Percentiles rank a stretch among this genome's conserved stretches.
These are phyloP conservation scores for Amphichorda felina DNA, from an alignment of 2,329 filamentous ascomycete genomes.

Conservation along the genomic window DNA sequence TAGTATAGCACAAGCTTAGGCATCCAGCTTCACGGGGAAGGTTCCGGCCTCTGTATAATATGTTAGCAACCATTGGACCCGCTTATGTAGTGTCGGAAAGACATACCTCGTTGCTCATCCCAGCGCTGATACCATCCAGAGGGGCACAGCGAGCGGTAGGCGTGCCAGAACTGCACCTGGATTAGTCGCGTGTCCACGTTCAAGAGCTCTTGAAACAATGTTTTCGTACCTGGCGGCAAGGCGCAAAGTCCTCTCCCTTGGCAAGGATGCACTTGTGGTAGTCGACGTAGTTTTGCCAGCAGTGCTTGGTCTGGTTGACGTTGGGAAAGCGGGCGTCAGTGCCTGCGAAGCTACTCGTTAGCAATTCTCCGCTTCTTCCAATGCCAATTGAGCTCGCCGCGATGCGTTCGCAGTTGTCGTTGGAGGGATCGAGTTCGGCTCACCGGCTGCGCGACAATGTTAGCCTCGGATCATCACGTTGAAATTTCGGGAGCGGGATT, in stretches of 20 bases:
- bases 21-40: slow-evolving; percentile 55
- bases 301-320: slow-evolving; percentile 98
- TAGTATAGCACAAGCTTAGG: slow-evolving; percentile 25
- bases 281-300: slow-evolving; percentile 99
- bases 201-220: neutral
- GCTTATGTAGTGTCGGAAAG: neutral
- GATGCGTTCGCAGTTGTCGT: slow-evolving; percentile 6
- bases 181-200: neutral
- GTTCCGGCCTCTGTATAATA: slow-evolving; percentile 49
- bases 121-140: slow-evolving; percentile 88
- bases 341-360: slow-evolving; percentile 39
- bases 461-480: slow-evolving; percentile 27
- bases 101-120: slow-evolving; percentile 91
- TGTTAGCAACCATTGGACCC: slow-evolving; percentile 13
- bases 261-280: slow-evolving; percentile 99
- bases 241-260: slow-evolving; percentile 97
- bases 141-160: slow-evolving; percentile 95
- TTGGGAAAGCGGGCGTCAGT: slow-evolving; percentile 99
- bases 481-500: slow-evolving; percentile 17
- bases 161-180: slow-evolving; percentile 72
- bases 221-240: slow-evolving; percentile 79
- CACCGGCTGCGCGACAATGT: slow-evolving; percentile 31
- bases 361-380: slow-evolving; percentile 1
- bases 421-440: slow-evolving; percentile 13
- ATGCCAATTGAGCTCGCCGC: slow-evolving; percentile 14